Evolutionary conservation across 371 early-diverging fungal species (phyloP), one percentile per base, ranked within the genome.

Genomic region (Mucor velutinosus): DNA sequence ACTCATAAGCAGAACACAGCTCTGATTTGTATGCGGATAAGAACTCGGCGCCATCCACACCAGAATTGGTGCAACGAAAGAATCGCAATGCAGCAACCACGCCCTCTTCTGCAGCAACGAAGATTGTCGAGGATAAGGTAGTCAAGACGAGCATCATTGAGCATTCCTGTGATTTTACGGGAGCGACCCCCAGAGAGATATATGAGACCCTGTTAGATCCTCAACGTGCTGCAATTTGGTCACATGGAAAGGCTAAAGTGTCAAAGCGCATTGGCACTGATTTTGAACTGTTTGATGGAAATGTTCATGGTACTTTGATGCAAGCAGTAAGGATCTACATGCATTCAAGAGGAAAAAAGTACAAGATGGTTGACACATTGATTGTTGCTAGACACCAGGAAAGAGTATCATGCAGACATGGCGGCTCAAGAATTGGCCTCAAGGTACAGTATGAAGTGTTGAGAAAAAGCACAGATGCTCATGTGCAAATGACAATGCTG

Each of bases 381-480:
- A 35, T 35, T 35, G 35, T 35, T 35, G 35, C 6, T 53, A 58
- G 76, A 71, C 67, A 27, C 82, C 85, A 35, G 87, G 87, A 65
- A 87, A 92, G 76, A 88, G 81, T 71, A 91, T 96, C 72, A 89
- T 89, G 66, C 89, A 90, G 81, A 90, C 88, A 66, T 96, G 97
- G 97, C 84, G 96, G 53, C 74, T 91, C 64, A 87, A 85, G 62
- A 76, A 85, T 15, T 96, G 98, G 98, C 93, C 95, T 17, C 83
- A 84, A 73, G 91, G 82, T 51, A 72, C 47, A 30, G 55, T 10
- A 4, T 6, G 21, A 11, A 37, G 1, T 23, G 15, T 43, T 15
- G 15, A 39, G 5, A 39, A 1, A 4, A 37, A 30, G 12, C 14
- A 64, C 12, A 8, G 30, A 25, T 53, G 17, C 32, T 25, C 23